These are phyloP conservation scores for Elsinoe ampelina DNA, from an alignment of 2,329 filamentous ascomycete species.

Conservation along the genomic window DNA sequence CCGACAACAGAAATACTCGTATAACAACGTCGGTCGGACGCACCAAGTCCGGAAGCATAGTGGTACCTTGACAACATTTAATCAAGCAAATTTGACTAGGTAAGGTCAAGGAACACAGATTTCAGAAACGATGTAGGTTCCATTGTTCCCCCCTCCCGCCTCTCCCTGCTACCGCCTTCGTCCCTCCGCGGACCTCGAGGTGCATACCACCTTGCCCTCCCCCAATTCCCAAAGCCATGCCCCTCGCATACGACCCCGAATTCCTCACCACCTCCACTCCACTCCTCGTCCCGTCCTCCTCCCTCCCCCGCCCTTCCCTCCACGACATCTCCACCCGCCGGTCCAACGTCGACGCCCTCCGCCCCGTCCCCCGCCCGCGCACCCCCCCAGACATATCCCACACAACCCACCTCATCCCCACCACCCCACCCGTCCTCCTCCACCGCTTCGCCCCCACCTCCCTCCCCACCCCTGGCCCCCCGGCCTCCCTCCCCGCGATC, in stretches of 20 bases:
- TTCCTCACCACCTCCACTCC: constrained; percentile 13
- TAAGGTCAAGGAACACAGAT: no score
- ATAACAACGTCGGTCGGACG: no score
- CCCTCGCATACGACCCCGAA: constrained; percentile 17
- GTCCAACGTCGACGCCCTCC: constrained; percentile 13
- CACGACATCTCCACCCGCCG: constrained; percentile 18
- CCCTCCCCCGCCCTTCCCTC: constrained; percentile 9
- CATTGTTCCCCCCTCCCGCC: not conserved
- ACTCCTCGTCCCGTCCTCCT: constrained; percentile 7
- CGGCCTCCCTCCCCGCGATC: constrained; percentile 21
- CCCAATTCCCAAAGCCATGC: constrained; percentile 11
- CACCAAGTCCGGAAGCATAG: no score
- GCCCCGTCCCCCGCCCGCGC: not conserved
- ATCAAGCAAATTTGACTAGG: no score
- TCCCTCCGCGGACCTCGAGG: no score
- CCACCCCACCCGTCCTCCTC: constrained; percentile 18
- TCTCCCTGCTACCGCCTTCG: not conserved
- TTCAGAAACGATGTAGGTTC: no score
- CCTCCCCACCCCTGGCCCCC: constrained; percentile 9
- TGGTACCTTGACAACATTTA: no score
- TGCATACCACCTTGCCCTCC: no score
- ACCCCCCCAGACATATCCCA: constrained; percentile 13
- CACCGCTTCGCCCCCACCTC: constrained; percentile 19
- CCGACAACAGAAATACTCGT: no score
- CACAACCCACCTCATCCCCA: constrained; percentile 1